Base-by-base conservation (phyloP, 1,284 basidiomycete genomes). In the Ceratobasidium sp. region DNA sequence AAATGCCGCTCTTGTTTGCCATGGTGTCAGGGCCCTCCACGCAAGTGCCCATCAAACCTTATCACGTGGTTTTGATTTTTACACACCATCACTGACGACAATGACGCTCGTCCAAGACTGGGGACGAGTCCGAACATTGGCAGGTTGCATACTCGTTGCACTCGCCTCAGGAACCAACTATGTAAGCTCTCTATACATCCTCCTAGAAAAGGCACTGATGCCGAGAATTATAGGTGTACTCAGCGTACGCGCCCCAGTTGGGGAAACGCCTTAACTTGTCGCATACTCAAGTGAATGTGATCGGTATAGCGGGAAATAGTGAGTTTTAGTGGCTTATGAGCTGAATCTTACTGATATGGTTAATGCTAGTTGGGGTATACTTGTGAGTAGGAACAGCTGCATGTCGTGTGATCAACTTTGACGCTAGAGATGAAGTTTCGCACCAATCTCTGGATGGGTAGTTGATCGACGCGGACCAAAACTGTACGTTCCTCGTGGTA, bases 211-310 rank as follows among this genome's bases (percentile, higher is more conserved):
- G 12, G 6, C 42, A 70, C 7, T 44, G 49, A 61, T n/a, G 51
- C 44, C 6, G 15, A 33, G 15, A 33, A 33, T 33, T 33, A n/a
- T 44, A 77, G 73, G 73, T 77, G 18, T 77, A 77, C 46, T 77
- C 73, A 40, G 73, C 73, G 12, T 77, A 77, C 53, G 73, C 73
- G 10, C 73, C 73, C 4, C 73, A 77, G 63, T n/a, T 77, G 33
- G 73, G 73, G 5, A 64, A 77, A 56, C 53, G 28, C 23, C 53
- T 77, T 20, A 77, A 77, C 28, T 44, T 95, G 26, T 89, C 90
- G 0, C 93, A 95, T 70, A 95, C 94, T 0, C 89, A 93, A 79
- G 86, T 94, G 60, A 96, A 95, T 82, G 84, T 95, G 58, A 88
- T 95, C 33, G 94, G 91, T 51, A 80, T 77, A 5, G 73, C 73